phyloP scores from a whole-genome alignment of 2,329 filamentous ascomycete species.

The Neophaeococcomyces mojaviensis region DNA sequence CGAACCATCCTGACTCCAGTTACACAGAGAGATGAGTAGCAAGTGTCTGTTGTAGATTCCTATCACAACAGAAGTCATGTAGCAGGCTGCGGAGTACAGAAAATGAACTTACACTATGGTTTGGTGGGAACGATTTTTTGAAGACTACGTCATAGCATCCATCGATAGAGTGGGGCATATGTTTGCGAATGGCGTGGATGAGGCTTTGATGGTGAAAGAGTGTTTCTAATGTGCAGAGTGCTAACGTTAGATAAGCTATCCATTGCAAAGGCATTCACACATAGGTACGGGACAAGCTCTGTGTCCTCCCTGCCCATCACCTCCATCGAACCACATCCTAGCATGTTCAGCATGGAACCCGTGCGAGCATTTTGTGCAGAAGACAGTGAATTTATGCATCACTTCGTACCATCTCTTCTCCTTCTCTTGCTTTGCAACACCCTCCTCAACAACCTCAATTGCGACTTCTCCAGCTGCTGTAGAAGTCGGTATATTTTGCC shows the following conservation, averaged over 20 bases:
- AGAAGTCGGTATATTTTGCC: conserved; percentile 2
- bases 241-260: conserved; percentile 9
- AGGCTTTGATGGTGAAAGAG: too few relatives aligned
- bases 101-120: too few relatives aligned
- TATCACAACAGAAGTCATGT: too few relatives aligned
- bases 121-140: too few relatives aligned
- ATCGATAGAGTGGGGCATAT: too few relatives aligned
- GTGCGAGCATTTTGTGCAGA: conserved; percentile 57
- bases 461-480: background rate
- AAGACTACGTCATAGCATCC: too few relatives aligned
- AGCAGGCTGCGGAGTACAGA: too few relatives aligned
- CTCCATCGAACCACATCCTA: conserved; percentile 48
- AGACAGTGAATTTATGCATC: conserved; percentile 50
- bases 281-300: conserved; percentile 49
- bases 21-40: too few relatives aligned
- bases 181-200: too few relatives aligned
- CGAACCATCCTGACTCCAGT: conserved; percentile 23
- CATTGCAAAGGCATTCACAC: conserved; percentile 47
- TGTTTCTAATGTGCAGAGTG: background rate
- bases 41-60: too few relatives aligned
- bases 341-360: conserved; percentile 59
- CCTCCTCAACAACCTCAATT: conserved; percentile 4
- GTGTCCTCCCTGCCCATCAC: conserved; percentile 28
- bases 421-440: conserved; percentile 4
- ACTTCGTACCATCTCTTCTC: conserved; percentile 30